A percentile compares a stretch with the other conserved stretches of the same genome.
These are phyloP conservation scores for Pilatotrama ljubarskyi DNA, from an alignment of 768 basidiomycete species.

Conservation along the genomic window DNA sequence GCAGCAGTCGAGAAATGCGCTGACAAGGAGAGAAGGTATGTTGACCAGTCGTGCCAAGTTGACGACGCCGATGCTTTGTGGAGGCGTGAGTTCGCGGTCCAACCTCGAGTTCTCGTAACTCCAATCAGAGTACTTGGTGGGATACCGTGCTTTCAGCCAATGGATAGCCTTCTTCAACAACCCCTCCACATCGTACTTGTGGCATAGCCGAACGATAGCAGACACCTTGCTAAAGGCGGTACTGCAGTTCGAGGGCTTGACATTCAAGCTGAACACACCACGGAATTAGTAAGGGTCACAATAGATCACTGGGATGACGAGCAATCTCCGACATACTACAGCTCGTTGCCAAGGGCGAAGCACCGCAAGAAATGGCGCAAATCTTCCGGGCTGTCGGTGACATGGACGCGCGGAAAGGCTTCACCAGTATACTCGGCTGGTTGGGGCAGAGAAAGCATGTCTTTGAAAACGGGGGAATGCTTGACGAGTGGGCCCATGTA, in stretches of 20 bases:
- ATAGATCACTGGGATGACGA: background rate
- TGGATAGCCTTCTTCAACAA: background rate
- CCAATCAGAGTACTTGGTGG: background rate
- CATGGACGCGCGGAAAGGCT: background rate
- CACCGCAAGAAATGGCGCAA: slow-evolving; percentile 3
- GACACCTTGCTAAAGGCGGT: background rate
- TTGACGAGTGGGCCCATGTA: slow-evolving; percentile 26
- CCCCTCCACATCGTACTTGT: background rate
- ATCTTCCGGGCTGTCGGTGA: background rate
- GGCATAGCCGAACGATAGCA: background rate
- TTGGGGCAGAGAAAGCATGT: slow-evolving; percentile 15
- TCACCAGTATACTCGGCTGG: background rate
- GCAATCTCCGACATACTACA: background rate
- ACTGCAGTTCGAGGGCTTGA: no score
- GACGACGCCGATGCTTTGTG: background rate
- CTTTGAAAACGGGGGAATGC: slow-evolving; percentile 26
- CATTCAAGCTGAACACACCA: no score
- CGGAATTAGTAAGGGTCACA: background rate
- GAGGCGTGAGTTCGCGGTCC: no score
- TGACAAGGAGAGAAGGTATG: background rate
- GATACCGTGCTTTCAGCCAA: background rate
- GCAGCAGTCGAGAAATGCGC: background rate
- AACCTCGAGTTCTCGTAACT: background rate
- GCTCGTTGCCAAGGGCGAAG: slow-evolving; percentile 9
- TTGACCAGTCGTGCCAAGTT: background rate